phyloP scores from a whole-genome alignment of 2,329 filamentous ascomycete species.

The Sclerotinia borealis region DNA sequence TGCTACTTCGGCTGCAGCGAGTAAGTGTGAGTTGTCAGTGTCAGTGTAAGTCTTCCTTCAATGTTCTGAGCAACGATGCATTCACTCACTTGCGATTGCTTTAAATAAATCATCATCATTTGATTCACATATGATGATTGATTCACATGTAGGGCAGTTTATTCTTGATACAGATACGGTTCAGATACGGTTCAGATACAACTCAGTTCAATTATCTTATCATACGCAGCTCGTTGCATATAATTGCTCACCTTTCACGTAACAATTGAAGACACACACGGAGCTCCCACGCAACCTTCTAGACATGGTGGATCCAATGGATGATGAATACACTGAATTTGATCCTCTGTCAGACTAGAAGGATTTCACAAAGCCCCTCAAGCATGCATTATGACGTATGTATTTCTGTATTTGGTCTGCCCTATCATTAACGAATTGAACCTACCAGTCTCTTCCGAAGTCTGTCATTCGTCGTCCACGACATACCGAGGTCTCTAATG shows the following conservation, averaged over 20 bases:
- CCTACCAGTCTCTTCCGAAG: not conserved
- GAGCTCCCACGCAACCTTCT: not conserved
- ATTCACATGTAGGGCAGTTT: not conserved
- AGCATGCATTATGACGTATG: not conserved
- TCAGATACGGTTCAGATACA: too few species aligned
- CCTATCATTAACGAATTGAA: not conserved
- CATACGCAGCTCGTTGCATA: not conserved
- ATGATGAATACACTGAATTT: not conserved
- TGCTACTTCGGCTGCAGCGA: not conserved
- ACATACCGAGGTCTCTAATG: not conserved
- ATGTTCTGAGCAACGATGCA: not conserved
- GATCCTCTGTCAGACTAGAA: not conserved
- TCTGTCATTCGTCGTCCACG: not conserved
- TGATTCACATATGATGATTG: not conserved
- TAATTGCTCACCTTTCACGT: not conserved
- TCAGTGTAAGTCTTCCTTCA: too few species aligned
- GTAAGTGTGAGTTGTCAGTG: too few species aligned
- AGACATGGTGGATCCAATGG: not conserved
- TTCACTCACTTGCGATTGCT: not conserved
- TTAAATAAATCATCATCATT: too few species aligned
- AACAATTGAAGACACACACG: not conserved
- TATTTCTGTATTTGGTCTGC: not conserved
- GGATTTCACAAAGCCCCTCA: not conserved
- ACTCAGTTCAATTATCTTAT: not conserved
- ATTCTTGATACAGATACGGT: not conserved